phyloP scores from a whole-genome alignment of 805 yeast genomes.

The Ogataea corticis region DNA sequence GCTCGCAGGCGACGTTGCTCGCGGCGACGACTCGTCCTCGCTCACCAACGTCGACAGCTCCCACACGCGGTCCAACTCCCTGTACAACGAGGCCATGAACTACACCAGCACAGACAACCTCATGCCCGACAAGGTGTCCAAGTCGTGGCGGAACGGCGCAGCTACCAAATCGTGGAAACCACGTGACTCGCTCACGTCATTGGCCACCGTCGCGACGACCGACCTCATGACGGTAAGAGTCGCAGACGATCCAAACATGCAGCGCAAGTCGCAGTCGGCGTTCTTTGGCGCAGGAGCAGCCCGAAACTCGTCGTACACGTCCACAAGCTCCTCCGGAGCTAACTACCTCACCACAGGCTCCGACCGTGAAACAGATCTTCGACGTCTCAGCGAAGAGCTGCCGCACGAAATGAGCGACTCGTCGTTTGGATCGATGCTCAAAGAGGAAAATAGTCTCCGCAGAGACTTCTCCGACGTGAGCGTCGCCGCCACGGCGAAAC shows the following conservation, averaged over 20 bases:
- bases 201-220: conserved; percentile 84
- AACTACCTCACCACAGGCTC: conserved; percentile 13
- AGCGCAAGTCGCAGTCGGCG: conserved; percentile 37
- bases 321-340: conserved; percentile 16
- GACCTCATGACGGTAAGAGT: conserved; percentile 78
- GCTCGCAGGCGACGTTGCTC: conserved; percentile 20
- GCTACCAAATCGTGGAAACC: conserved; percentile 40
- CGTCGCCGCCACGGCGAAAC: conserved; percentile 36
- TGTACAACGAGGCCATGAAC: conserved; percentile 41
- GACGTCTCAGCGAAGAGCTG: conserved; percentile 15
- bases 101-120: conserved; percentile 43
- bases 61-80: conserved; percentile 29
- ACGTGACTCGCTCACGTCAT: conserved; percentile 67
- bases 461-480: conserved; percentile 15
- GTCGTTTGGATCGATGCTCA: conserved; percentile 8
- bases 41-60: conserved; percentile 52
- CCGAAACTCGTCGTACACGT: conserved; percentile 23
- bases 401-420: conserved; percentile 10
- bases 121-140: conserved; percentile 38
- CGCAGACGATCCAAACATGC: conserved; percentile 56
- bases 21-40: conserved; percentile 45
- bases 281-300: conserved; percentile 37
- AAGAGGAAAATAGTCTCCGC: conserved; percentile 4
- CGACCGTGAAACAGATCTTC: conserved; percentile 11
- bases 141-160: conserved; percentile 58